phyloP scores from a whole-genome alignment of 352 stramenopile species.

The Sclerospora graminicola region DNA sequence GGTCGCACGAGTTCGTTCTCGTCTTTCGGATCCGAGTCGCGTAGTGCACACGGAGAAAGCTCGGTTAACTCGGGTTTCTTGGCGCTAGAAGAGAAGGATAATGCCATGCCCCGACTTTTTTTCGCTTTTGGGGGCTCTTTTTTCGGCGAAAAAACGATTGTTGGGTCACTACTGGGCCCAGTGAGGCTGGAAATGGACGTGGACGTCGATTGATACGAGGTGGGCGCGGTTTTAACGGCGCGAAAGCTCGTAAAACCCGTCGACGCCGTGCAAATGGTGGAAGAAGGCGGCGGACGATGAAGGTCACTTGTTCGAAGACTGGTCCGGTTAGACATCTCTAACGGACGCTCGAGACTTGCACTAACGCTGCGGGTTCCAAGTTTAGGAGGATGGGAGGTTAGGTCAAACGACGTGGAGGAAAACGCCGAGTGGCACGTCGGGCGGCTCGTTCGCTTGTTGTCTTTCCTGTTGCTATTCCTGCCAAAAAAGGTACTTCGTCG shows the following conservation, averaged over 20 bases:
- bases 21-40: slow-evolving; percentile 27
- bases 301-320: too few relatives aligned
- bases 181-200: slow-evolving; percentile 10
- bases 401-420: slow-evolving; percentile 16
- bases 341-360: slow-evolving; percentile 10
- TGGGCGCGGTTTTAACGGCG: slow-evolving; percentile 9
- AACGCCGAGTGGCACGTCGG: slow-evolving; percentile 8
- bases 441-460: not conserved
- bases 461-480: slow-evolving; percentile 2
- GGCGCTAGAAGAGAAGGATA: slow-evolving; percentile 30
- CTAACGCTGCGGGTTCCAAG: slow-evolving; percentile 24
- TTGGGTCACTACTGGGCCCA: not conserved
- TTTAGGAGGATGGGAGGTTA: slow-evolving; percentile 13
- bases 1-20: slow-evolving; percentile 41
- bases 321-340: too few relatives aligned
- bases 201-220: slow-evolving; percentile 15
- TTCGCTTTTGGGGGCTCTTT: slow-evolving; percentile 24
- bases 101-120: slow-evolving; percentile 31
- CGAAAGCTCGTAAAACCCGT: slow-evolving; percentile 3
- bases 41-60: slow-evolving; percentile 2
- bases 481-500: slow-evolving; percentile 19
- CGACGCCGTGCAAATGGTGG: too few relatives aligned
- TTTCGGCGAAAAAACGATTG: slow-evolving; percentile 13
- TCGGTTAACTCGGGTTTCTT: too few relatives aligned
- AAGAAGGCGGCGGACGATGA: too few relatives aligned